A percentile compares a stretch with the other conserved stretches of the same genome.
Conservation (phyloP, 805 yeast genomes). For the Candida takata region DNA sequence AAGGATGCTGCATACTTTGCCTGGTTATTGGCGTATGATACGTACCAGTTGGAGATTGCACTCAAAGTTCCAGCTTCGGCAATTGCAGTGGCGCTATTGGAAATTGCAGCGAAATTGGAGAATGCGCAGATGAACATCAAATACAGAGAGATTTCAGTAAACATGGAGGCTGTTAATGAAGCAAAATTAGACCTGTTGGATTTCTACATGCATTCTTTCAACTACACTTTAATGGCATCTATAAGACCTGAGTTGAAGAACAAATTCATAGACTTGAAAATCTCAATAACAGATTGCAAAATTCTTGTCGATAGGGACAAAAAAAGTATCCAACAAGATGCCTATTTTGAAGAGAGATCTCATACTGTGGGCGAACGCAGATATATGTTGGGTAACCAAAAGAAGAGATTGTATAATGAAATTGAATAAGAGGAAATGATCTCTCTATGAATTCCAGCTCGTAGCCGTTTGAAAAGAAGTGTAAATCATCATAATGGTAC, state of each 20-base stretch:
- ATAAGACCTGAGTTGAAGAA: constrained; percentile 29
- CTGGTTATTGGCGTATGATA: constrained; percentile 76
- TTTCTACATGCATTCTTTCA: constrained; percentile 52
- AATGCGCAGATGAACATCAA: constrained; percentile 21
- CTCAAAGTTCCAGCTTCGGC: constrained; percentile 70
- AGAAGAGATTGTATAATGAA: constrained; percentile 39
- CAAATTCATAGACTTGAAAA: constrained; percentile 35
- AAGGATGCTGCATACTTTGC: constrained; percentile 46
- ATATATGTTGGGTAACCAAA: constrained; percentile 45
- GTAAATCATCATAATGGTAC: constrained; percentile 12
- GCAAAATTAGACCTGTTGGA: constrained; percentile 53
- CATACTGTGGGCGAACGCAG: constrained; percentile 39
- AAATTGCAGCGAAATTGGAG: constrained; percentile 48
- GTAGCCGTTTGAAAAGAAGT: constrained; percentile 8
- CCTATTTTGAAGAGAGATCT: constrained; percentile 32
- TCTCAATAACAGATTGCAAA: constrained; percentile 34
- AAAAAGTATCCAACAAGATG: constrained; percentile 34
- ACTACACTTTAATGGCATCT: constrained; percentile 41
- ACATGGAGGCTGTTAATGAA: constrained; percentile 30
- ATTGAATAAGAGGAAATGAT: constrained; percentile 1
- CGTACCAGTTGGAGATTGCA: constrained; percentile 59
- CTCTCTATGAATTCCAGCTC: constrained; percentile 4
- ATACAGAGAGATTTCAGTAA: constrained; percentile 9
- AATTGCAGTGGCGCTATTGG: constrained; percentile 61
- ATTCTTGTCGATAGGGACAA: constrained; percentile 22